Evolutionary conservation across 768 basidiomycete species (phyloP).

Genomic region (Boletus reticuloceps): DNA sequence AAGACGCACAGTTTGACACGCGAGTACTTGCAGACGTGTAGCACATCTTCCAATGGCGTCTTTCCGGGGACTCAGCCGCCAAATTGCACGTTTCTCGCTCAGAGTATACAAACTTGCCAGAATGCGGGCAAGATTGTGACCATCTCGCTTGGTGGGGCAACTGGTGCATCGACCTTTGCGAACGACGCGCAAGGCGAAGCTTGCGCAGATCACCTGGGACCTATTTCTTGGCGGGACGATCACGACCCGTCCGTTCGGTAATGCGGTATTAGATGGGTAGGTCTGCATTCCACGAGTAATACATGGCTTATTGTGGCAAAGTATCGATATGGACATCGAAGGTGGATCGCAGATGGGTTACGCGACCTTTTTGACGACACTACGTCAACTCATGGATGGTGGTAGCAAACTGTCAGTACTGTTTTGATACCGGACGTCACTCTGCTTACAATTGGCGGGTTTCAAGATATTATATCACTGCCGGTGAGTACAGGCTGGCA

Average conservation of each 20-base stretch:
- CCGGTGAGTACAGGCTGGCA: conserved; percentile 18
- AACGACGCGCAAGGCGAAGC: conserved; percentile 53
- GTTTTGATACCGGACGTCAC: background rate
- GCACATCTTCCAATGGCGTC: conserved; percentile 49
- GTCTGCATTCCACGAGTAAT: background rate
- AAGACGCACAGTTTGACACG: background rate
- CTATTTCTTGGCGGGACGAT: conserved; percentile 67
- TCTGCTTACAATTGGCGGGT: conserved; percentile 1
- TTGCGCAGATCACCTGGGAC: conserved; percentile 67
- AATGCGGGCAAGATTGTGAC: conserved; percentile 62
- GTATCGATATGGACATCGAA: conserved; percentile 50
- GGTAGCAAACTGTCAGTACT: conserved; percentile 26
- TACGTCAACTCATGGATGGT: conserved; percentile 28
- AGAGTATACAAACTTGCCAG: conserved; percentile 65
- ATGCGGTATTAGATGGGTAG: conserved; percentile 70
- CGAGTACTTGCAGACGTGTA: conserved; percentile 50
- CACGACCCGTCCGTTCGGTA: conserved; percentile 66
- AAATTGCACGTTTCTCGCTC: conserved; percentile 58
- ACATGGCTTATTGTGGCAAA: conserved; percentile 4
- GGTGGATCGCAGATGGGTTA: conserved; percentile 36
- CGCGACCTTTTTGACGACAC: conserved; percentile 30
- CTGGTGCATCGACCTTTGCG: conserved; percentile 60
- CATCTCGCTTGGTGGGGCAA: conserved; percentile 60
- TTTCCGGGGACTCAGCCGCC: conserved; percentile 64
- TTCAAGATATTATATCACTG: conserved; percentile 43